phyloP scores from a whole-genome alignment of 2,329 filamentous ascomycete genomes.

The Aspergillus tanneri region DNA sequence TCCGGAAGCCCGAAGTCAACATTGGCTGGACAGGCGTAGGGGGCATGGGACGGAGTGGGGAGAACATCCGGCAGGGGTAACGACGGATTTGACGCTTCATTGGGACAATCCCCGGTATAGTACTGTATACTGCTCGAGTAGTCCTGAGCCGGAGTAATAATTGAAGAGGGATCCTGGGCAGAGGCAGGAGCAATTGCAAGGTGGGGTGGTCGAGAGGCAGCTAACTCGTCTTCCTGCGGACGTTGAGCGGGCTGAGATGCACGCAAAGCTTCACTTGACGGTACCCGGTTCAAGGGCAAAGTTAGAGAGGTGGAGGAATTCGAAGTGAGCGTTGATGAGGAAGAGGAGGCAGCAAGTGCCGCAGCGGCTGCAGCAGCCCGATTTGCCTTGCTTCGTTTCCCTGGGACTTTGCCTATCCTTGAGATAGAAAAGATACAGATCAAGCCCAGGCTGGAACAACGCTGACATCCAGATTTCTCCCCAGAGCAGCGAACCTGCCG shows the following conservation, averaged over 20 bases:
- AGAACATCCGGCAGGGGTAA: neutral
- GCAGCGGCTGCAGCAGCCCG: constrained; percentile 11
- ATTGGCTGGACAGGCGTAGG: neutral
- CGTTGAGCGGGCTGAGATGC: constrained; percentile 17
- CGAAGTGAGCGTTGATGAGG: constrained; percentile 23
- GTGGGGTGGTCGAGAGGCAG: neutral
- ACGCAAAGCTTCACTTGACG: constrained; percentile 23
- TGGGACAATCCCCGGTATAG: neutral
- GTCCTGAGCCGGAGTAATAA: neutral
- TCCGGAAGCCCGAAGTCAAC: neutral
- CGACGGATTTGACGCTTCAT: neutral
- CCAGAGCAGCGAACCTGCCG: constrained; percentile 19
- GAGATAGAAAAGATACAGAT: constrained; percentile 20
- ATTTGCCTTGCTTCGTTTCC: constrained; percentile 19
- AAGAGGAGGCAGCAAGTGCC: neutral
- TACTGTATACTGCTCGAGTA: constrained; percentile 1
- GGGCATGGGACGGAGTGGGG: neutral
- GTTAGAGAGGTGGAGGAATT: constrained; percentile 26
- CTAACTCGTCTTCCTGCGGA: neutral
- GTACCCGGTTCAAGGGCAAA: constrained; percentile 17
- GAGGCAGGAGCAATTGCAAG: neutral
- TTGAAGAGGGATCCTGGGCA: neutral
- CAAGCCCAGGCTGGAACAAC: constrained; percentile 15
- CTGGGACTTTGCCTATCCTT: constrained; percentile 19
- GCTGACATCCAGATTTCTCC: constrained; percentile 19